Evolutionary conservation across 352 stramenopile species (phyloP), one percentile per base, ranked within the genome.

Genomic region (Phytophthora quininea): DNA sequence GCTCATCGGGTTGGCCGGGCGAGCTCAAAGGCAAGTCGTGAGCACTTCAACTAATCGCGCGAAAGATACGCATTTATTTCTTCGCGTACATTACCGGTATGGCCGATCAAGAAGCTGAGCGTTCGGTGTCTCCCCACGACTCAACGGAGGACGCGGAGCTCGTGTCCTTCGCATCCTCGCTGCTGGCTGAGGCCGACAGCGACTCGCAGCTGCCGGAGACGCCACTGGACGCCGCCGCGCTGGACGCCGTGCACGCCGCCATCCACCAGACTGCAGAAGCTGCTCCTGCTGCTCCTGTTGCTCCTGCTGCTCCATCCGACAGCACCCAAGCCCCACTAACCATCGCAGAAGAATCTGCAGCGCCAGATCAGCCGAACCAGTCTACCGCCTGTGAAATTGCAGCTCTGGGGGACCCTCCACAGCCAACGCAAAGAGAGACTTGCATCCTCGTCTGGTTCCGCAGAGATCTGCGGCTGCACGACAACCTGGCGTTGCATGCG

Each of bases 381-480:
- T 10, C 50, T 4, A 19, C 50, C 59, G 15, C 37, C 19, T 30
- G 15, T 31, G 54, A 67, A 55, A 54, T 57, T 35, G 19, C 29
- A 43, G 35, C 42, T 24, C 42, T 27, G 67, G 51, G 32, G 27
- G 14, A 19, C 7, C 45, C 32, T 31, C 11, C n/a, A 62, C 35
- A 35, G 19, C 4, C 24, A 0, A 29, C 37, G 48, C 19, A 64
- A 29, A 47, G 64, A 0, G 62, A 62, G 9, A 93, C 84, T 58
- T 70, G 84, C 10, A 61, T 76, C 33, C 74, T 93, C 50, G 58
- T 93, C 48, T 99, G 97, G 96, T 99, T 99, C 69, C 90, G 97
- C 7, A 98, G 98, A 66, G 95, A 97, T 53, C 77, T 99, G 55
- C 82, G 97, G 47, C 75, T 99, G 42, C 93, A 99, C 74, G 97